Base-by-base conservation (phyloP, 108 stramenopile genomes). In the Fistulifera pelliculosa region DNA sequence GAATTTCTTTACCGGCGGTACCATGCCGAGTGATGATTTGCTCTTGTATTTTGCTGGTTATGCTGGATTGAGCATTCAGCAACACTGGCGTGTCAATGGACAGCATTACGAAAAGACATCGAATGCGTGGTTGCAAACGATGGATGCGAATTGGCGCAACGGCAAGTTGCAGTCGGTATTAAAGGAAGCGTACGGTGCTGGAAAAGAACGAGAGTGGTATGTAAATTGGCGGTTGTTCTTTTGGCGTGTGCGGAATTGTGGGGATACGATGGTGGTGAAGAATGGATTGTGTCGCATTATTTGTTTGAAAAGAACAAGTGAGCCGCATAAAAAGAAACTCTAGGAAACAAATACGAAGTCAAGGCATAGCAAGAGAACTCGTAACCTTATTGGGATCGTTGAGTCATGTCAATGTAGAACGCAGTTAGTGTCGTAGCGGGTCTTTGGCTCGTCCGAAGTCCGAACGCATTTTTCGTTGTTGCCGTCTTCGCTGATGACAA, bases 171-270 rank as follows among this genome's bases (percentile, higher is more conserved):
- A 75, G 25, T 68, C 68, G 0, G 64, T 90, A 28, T 68, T 94
- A 27, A 65, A 56, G 24, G 64, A 89, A 41, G 81, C 82, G 26
- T 95, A 93, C 59, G 89, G 94, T 1, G 56, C 49, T n/a, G 92
- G 82, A 10, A 82, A 83, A 25, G 91, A 82, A 53, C 27, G 58
- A 14, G 69, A 76, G 23, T 86, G 85, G 89, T 84, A 83, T 61
- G 80, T 95, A 43, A 82, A 93, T 50, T 98, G 98, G 98, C 71
- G 98, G 47, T 59, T 95, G 24, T 98, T 98, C 69, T 98, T 93
- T 65, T 98, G 64, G 93, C 90, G 8, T 95, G 94, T 62, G 94
- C 94, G 7, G 98, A 98, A 62, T 66, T 94, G 52, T 98, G 90
- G 71, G 89, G 73, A 38, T 77, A 76, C 58, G 63, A 77, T 51